Base-by-base conservation (phyloP, 495 filamentous ascomycete genomes). In the Penicillium tannophilum region DNA sequence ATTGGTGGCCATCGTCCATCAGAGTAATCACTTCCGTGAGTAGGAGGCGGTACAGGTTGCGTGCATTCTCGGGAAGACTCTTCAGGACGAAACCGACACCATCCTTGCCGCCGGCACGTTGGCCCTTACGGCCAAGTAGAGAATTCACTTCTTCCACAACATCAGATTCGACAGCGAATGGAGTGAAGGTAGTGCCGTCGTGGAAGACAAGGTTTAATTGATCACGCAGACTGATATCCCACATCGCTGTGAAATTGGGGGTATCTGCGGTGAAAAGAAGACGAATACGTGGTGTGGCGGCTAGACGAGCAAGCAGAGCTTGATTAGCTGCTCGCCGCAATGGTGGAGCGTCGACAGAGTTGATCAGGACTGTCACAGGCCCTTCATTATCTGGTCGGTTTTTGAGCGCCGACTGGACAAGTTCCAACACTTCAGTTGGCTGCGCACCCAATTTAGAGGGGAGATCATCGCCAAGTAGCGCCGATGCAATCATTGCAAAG, bases 61-160 rank as follows among this genome's bases (percentile, higher is more conserved):
- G 86, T 8, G 95, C 95, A 61, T 97, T 98, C 78, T 93, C 92
- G 0, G 95, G 90, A 54, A 98, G 72, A 74, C 87, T 91, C 63
- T 89, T 88, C 33, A 98, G 79, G 54, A 98, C 95, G 61, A 92
- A 98, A 23, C 85, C 86, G 0, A 97, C 93, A 52, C 95, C 94
- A 61, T 96, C 95, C 62, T 91, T 91, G 16, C 94, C 95, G 52
- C 90, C 92, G 10, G 91, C 82, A 51, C 90, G 84, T 39, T 88
- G 82, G n/a, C 91, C 89, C 64, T 87, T 90, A 24, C 92, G 84
- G 26, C 93, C 92, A 1, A 98, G 82, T 1, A 97, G 82, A 62
- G 89, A 84, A 67, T 96, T 88, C 19, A 97, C 91, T 58, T 88
- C 89, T 64, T 95, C 90, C 14, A 97, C 90, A 6, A 91, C 88